Percentiles rank a stretch among this genome's conserved stretches.
These are phyloP conservation scores for Triangularia verruculosa DNA, from an alignment of 2,329 filamentous ascomycete genomes.

Conservation along the genomic window DNA sequence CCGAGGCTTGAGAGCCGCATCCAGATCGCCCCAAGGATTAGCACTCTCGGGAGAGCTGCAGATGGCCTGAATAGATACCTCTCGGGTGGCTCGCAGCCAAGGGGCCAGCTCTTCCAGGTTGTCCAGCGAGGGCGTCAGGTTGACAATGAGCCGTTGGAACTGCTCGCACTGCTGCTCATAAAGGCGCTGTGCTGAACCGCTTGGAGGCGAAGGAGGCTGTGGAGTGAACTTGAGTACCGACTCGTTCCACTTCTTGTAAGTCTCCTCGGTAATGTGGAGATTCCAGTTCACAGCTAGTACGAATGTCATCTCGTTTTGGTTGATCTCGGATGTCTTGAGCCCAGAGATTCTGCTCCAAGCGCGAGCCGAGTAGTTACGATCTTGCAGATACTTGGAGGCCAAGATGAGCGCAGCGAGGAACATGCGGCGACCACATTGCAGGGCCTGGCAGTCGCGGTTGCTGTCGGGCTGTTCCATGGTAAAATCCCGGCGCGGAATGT, in stretches of 20 bases:
- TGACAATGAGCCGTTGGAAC: constrained; percentile 59
- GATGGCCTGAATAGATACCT: constrained; percentile 43
- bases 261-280: constrained; percentile 83
- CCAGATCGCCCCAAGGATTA: neutral
- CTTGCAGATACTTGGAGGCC: constrained; percentile 96
- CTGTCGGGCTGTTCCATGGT: constrained; percentile 81
- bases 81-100: constrained; percentile 32
- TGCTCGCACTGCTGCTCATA: constrained; percentile 48
- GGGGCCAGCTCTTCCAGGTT: constrained; percentile 55
- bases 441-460: constrained; percentile 67
- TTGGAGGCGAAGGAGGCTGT: constrained; percentile 51
- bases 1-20: constrained; percentile 21
- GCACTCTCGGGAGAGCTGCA: constrained; percentile 35
- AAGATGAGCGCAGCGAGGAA: constrained; percentile 92
- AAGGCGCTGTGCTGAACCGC: constrained; percentile 39
- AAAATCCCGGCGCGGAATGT: constrained; percentile 79
- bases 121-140: constrained; percentile 55
- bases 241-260: constrained; percentile 92
- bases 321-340: constrained; percentile 89
- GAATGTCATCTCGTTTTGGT: constrained; percentile 93
- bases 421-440: constrained; percentile 96
- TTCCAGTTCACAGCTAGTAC: constrained; percentile 89
- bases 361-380: constrained; percentile 94
- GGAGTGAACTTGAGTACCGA: constrained; percentile 84
- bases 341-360: constrained; percentile 99